These are phyloP conservation scores for Mastigamoeba balamuthi DNA, from an alignment of 78 protist genomes.

Conservation along the genomic window DNA sequence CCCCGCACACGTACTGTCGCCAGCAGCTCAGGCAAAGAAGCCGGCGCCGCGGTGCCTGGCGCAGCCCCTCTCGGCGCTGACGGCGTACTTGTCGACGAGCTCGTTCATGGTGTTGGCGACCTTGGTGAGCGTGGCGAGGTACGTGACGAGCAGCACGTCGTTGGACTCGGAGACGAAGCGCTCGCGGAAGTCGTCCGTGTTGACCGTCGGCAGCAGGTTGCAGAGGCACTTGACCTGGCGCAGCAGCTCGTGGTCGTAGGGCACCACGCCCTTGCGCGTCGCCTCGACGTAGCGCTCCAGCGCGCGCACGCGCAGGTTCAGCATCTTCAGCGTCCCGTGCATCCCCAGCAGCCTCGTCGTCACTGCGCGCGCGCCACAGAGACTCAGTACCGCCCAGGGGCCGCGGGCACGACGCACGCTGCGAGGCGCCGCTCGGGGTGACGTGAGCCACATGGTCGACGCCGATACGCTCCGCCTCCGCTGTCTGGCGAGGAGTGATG, in stretches of 20 bases:
- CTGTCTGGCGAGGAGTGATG: conserved; percentile 15
- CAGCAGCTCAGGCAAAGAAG: too few relatives aligned
- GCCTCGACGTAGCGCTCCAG: conserved; percentile 26
- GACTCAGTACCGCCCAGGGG: not conserved
- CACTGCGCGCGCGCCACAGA: not conserved
- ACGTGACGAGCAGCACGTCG: conserved; percentile 62
- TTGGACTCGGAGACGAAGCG: conserved; percentile 47
- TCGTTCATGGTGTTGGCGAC: conserved; percentile 53
- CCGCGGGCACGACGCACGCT: not conserved
- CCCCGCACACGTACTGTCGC: too few relatives aligned
- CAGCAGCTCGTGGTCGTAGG: conserved; percentile 40
- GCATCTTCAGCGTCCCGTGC: conserved; percentile 58
- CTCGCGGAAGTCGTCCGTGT: not conserved
- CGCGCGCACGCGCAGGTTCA: conserved; percentile 32
- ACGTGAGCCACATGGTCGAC: conserved; percentile 69
- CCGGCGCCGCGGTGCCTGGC: too few relatives aligned
- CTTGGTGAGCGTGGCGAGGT: conserved; percentile 66
- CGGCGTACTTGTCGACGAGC: conserved; percentile 57
- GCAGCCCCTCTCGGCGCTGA: conserved; percentile 58
- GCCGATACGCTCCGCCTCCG: conserved; percentile 63
- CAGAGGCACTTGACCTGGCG: conserved; percentile 47
- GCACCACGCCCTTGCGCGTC: conserved; percentile 16
- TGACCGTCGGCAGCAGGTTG: conserved; percentile 49
- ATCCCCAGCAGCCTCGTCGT: conserved; percentile 23
- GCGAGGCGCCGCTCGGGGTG: conserved; percentile 15